These are phyloP conservation scores for Triticum dicoccoides DNA, from an alignment of 176 grass and related monocot species.

Conservation along the genomic window DNA sequence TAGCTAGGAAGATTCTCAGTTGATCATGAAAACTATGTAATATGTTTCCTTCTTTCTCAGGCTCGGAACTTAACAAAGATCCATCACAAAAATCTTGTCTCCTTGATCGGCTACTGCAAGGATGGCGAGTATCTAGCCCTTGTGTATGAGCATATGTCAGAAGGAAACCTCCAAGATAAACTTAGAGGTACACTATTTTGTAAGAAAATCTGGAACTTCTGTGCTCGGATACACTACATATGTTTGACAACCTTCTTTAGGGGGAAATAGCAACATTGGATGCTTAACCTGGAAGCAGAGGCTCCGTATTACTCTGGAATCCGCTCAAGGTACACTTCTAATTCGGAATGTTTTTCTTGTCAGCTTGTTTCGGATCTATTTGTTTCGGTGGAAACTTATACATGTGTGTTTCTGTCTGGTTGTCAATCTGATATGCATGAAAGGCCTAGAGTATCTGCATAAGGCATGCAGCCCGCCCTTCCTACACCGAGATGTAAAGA, in stretches of 20 bases:
- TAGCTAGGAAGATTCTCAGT: no score
- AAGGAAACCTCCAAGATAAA: no score
- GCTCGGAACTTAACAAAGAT: slow-evolving; percentile 54
- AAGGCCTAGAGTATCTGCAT: slow-evolving; percentile 61
- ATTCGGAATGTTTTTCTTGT: not conserved
- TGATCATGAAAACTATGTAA: not conserved
- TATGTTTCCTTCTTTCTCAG: slow-evolving; percentile 15
- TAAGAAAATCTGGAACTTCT: no score
- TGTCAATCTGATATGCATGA: not conserved
- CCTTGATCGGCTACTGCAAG: not conserved
- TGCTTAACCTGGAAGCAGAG: slow-evolving; percentile 45
- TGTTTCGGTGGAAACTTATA: not conserved
- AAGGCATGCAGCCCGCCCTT: slow-evolving; percentile 43
- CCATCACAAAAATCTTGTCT: slow-evolving; percentile 62
- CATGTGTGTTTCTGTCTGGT: not conserved
- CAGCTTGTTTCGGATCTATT: not conserved
- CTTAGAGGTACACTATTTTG: slow-evolving; percentile 23
- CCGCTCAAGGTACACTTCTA: slow-evolving; percentile 39
- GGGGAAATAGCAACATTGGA: not conserved
- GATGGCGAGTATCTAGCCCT: no score
- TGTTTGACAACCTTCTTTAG: not conserved
- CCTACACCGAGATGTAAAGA: slow-evolving; percentile 62
- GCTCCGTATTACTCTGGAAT: slow-evolving; percentile 42
- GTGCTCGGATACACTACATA: no score
- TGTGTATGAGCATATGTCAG: no score